These are phyloP conservation scores for Nicotiana tomentosiformis DNA, from an alignment of 257 asterid species.

Conservation along the genomic window DNA sequence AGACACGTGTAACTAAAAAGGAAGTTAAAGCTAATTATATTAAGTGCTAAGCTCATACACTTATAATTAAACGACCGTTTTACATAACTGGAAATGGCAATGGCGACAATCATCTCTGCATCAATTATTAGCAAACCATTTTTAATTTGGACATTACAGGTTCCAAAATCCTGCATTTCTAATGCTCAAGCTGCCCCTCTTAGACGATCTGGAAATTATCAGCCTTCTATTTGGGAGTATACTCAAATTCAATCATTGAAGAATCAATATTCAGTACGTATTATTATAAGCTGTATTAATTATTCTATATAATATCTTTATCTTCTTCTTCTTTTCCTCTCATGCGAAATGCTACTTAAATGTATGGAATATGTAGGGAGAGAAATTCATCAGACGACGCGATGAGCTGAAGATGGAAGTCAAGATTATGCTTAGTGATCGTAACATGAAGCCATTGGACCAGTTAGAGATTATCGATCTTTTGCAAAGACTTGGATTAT, in stretches of 20 bases:
- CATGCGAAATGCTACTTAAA: no score
- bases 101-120: neutral
- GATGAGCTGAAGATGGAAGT: conserved; percentile 20
- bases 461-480: conserved; percentile 27
- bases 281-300: neutral
- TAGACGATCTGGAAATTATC: conserved; percentile 41
- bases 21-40: no score
- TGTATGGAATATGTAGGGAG: conserved; percentile 12
- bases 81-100: neutral
- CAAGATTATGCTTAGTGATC: conserved; percentile 16
- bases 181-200: neutral
- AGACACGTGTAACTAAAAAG: no score
- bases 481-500: conserved; percentile 31
- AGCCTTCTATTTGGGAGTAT: conserved; percentile 32
- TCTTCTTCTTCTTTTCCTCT: no score
- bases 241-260: conserved; percentile 31
- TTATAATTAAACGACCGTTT: neutral
- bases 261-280: conserved; percentile 10
- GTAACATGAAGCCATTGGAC: neutral
- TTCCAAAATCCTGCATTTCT: neutral
- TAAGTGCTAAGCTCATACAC: neutral
- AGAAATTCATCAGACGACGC: conserved; percentile 10
- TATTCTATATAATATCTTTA: neutral
- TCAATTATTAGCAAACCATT: neutral
- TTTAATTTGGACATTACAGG: neutral